Evolutionary conservation across 1,284 basidiomycete genomes (phyloP).

Genomic region (Rhodotorula sp.): DNA sequence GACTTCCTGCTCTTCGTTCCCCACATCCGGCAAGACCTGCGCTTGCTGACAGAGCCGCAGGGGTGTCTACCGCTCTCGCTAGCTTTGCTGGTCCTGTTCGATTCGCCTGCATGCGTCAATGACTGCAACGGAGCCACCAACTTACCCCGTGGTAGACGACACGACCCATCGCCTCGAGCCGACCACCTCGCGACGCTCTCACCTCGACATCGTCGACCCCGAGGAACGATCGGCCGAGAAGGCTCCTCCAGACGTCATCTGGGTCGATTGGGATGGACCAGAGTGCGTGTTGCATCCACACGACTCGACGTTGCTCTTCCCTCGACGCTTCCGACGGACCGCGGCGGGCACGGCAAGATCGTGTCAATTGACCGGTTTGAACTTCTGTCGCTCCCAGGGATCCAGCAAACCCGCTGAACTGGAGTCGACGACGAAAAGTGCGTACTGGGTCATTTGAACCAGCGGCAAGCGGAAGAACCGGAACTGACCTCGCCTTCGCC

Average conservation of each 20-base stretch:
- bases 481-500: not conserved
- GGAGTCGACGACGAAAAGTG: conserved; percentile 30
- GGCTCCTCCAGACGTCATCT: conserved; percentile 8
- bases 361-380: not conserved
- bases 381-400: conserved; percentile 14
- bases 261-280: conserved; percentile 32
- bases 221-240: not conserved
- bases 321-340: no score
- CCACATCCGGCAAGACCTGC: no score
- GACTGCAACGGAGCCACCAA: no score
- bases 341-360: no score
- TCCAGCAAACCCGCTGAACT: conserved; percentile 39
- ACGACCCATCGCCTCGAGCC: no score
- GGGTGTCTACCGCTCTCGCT: no score
- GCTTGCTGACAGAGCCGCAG: no score
- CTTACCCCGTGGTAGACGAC: no score
- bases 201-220: conserved; percentile 12
- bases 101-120: no score
- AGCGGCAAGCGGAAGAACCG: not conserved
- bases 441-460: not conserved
- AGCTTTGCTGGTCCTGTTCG: no score
- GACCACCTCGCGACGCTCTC: conserved; percentile 1
- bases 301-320: no score
- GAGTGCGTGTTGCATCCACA: conserved; percentile 7
- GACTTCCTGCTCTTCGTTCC: no score